Conservation (phyloP, 345 rosid species). For the Stellera chamaejasme region DNA sequence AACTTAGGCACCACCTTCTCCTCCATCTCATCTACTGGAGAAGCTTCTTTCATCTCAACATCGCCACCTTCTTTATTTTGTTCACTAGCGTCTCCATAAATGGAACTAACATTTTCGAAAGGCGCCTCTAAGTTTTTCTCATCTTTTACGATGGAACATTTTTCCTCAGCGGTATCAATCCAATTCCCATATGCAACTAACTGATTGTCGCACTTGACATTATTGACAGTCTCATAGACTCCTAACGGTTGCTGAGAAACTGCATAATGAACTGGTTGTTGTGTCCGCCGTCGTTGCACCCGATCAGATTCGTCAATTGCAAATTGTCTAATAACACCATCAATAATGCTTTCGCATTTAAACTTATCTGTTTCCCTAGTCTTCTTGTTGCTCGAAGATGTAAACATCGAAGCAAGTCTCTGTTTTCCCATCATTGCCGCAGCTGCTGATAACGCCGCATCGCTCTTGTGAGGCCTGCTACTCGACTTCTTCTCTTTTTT, state of each 20-base stretch:
- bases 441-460: slow-evolving; percentile 57
- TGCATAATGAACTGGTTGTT: slow-evolving; percentile 6
- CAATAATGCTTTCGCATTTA: slow-evolving; percentile 58
- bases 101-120: background rate
- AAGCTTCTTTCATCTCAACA: slow-evolving; percentile 9
- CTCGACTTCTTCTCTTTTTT: slow-evolving; percentile 57
- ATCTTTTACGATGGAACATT: slow-evolving; percentile 9
- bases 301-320: slow-evolving; percentile 75
- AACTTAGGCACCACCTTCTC: slow-evolving; percentile 29
- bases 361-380: slow-evolving; percentile 53
- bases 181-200: slow-evolving; percentile 7
- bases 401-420: slow-evolving; percentile 74
- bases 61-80: slow-evolving; percentile 20
- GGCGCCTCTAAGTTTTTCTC: slow-evolving; percentile 1
- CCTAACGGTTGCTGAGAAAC: background rate
- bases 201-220: slow-evolving; percentile 25
- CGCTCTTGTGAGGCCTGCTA: slow-evolving; percentile 32
- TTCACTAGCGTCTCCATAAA: slow-evolving; percentile 22
- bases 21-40: slow-evolving; percentile 18
- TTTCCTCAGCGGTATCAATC: slow-evolving; percentile 18
- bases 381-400: slow-evolving; percentile 58
- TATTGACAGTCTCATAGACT: slow-evolving; percentile 3
- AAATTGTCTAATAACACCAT: slow-evolving; percentile 69
- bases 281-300: slow-evolving; percentile 49
- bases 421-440: slow-evolving; percentile 84